A percentile compares a stretch with the other conserved stretches of the same genome.
Evolutionary conservation across 495 filamentous ascomycete genomes (phyloP).

Genomic region (Penicillium mononematosum): DNA sequence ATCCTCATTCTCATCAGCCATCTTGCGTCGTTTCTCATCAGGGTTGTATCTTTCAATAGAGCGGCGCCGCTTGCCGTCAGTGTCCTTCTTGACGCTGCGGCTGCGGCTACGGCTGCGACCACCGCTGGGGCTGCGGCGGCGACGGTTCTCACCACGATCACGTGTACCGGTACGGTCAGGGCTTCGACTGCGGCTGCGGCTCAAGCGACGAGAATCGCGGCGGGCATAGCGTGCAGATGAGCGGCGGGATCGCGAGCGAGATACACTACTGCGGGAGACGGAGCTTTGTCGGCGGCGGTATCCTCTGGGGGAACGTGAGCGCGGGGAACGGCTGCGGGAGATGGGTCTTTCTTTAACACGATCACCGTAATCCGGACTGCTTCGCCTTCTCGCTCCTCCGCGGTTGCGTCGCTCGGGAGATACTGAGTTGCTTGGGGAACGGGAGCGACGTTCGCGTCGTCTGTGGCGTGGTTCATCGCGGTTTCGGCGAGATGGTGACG

Average conservation of each 20-base stretch:
- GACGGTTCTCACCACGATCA: conserved; percentile 22
- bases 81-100: conserved; percentile 40
- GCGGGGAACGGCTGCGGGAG: conserved; percentile 50
- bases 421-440: conserved; percentile 38
- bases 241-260: conserved; percentile 34
- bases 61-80: conserved; percentile 44
- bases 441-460: conserved; percentile 32
- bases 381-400: conserved; percentile 41
- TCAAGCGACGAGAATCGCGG: conserved; percentile 42
- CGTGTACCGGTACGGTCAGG: conserved; percentile 37
- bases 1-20: conserved; percentile 59
- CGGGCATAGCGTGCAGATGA: background rate
- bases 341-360: conserved; percentile 53
- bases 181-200: conserved; percentile 26
- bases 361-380: conserved; percentile 47
- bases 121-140: conserved; percentile 28
- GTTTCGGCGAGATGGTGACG: conserved; percentile 23
- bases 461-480: conserved; percentile 30
- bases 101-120: conserved; percentile 33
- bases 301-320: conserved; percentile 65
- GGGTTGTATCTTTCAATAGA: conserved; percentile 53
- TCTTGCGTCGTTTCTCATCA: conserved; percentile 49
- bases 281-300: conserved; percentile 44
- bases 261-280: conserved; percentile 42
- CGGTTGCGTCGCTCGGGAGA: conserved; percentile 40